Evolutionary conservation across 2,329 filamentous ascomycete genomes (phyloP).

Genomic region (Pseudophaeomoniella oleicola): DNA sequence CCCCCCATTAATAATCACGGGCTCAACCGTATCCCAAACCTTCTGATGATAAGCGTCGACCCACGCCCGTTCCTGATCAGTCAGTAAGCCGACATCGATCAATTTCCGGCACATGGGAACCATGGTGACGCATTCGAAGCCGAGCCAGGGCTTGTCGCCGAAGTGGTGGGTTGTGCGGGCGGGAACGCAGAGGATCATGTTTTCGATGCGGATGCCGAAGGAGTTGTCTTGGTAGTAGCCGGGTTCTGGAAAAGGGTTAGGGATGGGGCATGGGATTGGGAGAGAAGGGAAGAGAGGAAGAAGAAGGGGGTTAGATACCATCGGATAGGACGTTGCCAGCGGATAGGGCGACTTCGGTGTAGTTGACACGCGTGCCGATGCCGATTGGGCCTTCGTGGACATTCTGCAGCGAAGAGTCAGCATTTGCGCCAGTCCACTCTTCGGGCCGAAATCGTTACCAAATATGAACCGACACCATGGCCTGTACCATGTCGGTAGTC

Average conservation of each 20-base stretch:
- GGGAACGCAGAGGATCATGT: slow-evolving; percentile 81
- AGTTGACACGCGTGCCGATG: slow-evolving; percentile 82
- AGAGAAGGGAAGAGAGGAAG: slow-evolving; percentile 3
- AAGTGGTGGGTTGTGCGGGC: slow-evolving; percentile 78
- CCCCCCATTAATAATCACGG: slow-evolving; percentile 57
- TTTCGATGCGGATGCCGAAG: slow-evolving; percentile 94
- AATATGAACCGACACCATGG: slow-evolving; percentile 84
- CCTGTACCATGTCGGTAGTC: slow-evolving; percentile 96
- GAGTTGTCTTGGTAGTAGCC: slow-evolving; percentile 94
- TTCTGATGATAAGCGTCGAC: slow-evolving; percentile 74
- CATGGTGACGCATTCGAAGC: slow-evolving; percentile 96
- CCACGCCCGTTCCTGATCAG: slow-evolving; percentile 63
- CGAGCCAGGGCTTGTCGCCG: slow-evolving; percentile 84
- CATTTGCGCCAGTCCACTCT: background rate
- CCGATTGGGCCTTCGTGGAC: slow-evolving; percentile 96
- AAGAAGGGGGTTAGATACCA: slow-evolving; percentile 17
- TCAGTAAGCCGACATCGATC: slow-evolving; percentile 62
- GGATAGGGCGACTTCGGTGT: slow-evolving; percentile 75
- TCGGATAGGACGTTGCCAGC: slow-evolving; percentile 94
- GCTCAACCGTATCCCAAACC: slow-evolving; percentile 67
- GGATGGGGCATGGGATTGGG: slow-evolving; percentile 8
- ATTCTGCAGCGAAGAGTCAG: slow-evolving; percentile 34
- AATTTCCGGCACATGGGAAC: slow-evolving; percentile 84
- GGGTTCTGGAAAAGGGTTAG: slow-evolving; percentile 43
- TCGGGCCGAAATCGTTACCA: slow-evolving; percentile 28